These are phyloP conservation scores for Alternaria gansuensis DNA, from an alignment of 2,329 filamentous ascomycete genomes.

Conservation along the genomic window DNA sequence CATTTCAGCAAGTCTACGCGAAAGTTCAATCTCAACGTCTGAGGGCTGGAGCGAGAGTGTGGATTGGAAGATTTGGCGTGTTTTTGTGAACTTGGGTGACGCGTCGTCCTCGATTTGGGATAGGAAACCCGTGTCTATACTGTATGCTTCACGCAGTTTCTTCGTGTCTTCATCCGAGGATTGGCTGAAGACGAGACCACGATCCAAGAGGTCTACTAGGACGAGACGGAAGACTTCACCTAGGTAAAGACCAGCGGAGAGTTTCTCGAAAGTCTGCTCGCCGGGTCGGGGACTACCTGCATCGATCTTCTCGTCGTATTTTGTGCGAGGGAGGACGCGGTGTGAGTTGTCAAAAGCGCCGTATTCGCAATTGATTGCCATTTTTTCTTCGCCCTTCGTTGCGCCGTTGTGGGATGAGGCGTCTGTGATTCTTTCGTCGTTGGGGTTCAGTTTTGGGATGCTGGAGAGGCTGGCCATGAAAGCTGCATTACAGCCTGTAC, in stretches of 20 bases:
- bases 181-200: conserved; percentile 74
- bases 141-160: conserved; percentile 80
- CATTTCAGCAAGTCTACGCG: conserved; percentile 42
- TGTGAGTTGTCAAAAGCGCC: conserved; percentile 96
- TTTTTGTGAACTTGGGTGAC: conserved; percentile 28
- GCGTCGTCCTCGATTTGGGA: conserved; percentile 78
- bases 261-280: conserved; percentile 58
- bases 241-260: conserved; percentile 58
- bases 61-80: conserved; percentile 34
- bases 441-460: conserved; percentile 74
- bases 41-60: conserved; percentile 32
- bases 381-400: conserved; percentile 50
- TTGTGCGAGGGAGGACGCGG: conserved; percentile 82
- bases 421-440: conserved; percentile 15
- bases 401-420: neutral
- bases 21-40: conserved; percentile 41
- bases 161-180: conserved; percentile 67
- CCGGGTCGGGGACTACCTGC: conserved; percentile 56
- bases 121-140: conserved; percentile 87
- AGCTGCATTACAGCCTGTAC: conserved; percentile 91
- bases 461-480: conserved; percentile 88
- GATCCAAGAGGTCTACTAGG: conserved; percentile 67
- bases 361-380: conserved; percentile 98
- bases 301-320: conserved; percentile 63
- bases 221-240: conserved; percentile 58